Evolutionary conservation across 257 asterid genomes (phyloP).

Genomic region (Solanum dulcamara): DNA sequence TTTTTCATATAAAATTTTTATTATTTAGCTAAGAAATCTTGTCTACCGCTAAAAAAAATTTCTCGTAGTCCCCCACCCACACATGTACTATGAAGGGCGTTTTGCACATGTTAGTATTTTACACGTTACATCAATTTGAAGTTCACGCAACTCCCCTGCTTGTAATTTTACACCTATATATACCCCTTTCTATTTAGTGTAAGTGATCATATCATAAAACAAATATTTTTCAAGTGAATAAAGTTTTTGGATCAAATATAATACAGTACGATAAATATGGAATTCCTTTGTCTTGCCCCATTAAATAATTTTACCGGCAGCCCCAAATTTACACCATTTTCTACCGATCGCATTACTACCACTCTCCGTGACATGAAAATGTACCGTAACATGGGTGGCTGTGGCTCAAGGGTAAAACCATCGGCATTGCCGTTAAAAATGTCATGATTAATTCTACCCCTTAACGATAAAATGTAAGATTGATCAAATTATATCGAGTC

Average conservation of each 20-base stretch:
- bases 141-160: background rate
- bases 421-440: constrained; percentile 11
- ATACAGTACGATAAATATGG: background rate
- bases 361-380: background rate
- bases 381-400: background rate
- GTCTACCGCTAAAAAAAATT: too few relatives aligned
- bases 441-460: too few relatives aligned
- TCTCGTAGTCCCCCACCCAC: too few relatives aligned
- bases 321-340: background rate
- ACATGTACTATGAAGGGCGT: background rate
- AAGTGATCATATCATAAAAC: background rate
- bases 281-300: background rate
- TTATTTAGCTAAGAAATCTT: too few relatives aligned
- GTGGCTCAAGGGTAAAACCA: background rate
- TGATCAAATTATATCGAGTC: background rate
- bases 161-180: background rate
- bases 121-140: background rate
- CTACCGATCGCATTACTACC: background rate
- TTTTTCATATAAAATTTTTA: too few relatives aligned
- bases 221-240: background rate
- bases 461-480: background rate
- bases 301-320: background rate
- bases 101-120: too few relatives aligned
- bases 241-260: background rate
- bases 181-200: background rate